These are phyloP conservation scores for Dictyostelium intermedium DNA, from an alignment of 78 protist species.

Conservation along the genomic window DNA sequence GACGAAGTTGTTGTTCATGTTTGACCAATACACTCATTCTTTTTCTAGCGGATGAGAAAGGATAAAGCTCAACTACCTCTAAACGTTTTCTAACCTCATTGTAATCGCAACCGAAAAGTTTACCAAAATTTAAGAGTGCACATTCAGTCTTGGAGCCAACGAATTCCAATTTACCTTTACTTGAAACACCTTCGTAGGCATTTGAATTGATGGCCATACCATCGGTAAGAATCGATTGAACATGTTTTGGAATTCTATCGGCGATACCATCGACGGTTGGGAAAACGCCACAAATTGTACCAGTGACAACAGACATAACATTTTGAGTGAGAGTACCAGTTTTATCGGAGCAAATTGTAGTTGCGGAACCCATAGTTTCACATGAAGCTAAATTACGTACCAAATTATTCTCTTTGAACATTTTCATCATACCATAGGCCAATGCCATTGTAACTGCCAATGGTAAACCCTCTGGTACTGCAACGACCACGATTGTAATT, in stretches of 20 bases:
- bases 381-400: conserved; percentile 91
- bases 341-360: conserved; percentile 97
- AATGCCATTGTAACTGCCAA: conserved; percentile 94
- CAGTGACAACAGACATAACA: conserved; percentile 95
- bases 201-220: conserved; percentile 78
- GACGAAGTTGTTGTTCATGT: background rate
- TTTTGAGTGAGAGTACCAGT: conserved; percentile 98
- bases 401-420: conserved; percentile 91
- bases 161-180: conserved; percentile 66
- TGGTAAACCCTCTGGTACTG: conserved; percentile 97
- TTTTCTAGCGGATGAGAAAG: conserved; percentile 91
- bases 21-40: conserved; percentile 26
- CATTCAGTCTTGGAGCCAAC: conserved; percentile 90
- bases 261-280: background rate
- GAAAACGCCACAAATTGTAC: conserved; percentile 23
- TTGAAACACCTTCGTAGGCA: conserved; percentile 72
- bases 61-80: conserved; percentile 32
- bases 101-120: conserved; percentile 59
- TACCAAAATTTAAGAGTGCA: conserved; percentile 67
- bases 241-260: conserved; percentile 77
- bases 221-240: conserved; percentile 75
- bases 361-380: conserved; percentile 98
- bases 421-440: conserved; percentile 93
- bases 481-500: conserved; percentile 97
- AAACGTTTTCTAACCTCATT: conserved; percentile 66